Evolutionary conservation across 164 flowering plant species (phyloP), one percentile per base, ranked within the genome.

Genomic region (Nelumbo lutea): DNA sequence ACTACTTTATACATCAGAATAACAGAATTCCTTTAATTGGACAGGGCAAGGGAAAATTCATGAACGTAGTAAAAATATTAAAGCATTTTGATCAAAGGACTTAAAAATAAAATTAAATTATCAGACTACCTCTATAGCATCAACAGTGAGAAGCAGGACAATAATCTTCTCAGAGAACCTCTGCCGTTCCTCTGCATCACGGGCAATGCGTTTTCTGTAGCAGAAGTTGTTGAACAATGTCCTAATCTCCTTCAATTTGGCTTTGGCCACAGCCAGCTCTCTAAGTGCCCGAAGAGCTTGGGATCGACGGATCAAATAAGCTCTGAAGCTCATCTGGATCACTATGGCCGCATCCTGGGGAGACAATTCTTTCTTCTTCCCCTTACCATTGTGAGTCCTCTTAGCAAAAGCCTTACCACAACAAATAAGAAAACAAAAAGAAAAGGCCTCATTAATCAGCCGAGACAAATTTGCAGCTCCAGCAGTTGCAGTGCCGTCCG

Each of bases 91-190:
- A 42, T 6, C 38, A 9, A 1, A 9, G 10, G 38, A 41, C 4
- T 45, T 7, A 65, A 5, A 62, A 9, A 42, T n/a, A 6, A 5
- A 2, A 56, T 13, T 1, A 15, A 2, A 39, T 4, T 39, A 40
- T 13, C 42, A 27, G 50, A 10, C 45, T 84, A 92, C 98, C 96
- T 90, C 97, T 67, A 92, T 89, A 38, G 87, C 87, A 77, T 95
- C 98, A 62, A 92, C 97, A 61, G 97, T 88, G 68, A 95, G 89
- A 14, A 95, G 91, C 41, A 92, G 85, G 48, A 95, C 97, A 80
- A 95, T 92, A 64, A 92, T 85, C 80, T 70, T 95, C 75, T 95
- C 98, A 42, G 91, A 75, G 72, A 95, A 92, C 84, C 80, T 87
- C 75, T 95, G 98, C 14, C 84, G 88, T 67, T 95, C 97, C 76